Evolutionary conservation across 192 early-diverging fungal genomes (phyloP), one percentile per base, ranked within the genome.

Genomic region (Ambispora gerdemannii): DNA sequence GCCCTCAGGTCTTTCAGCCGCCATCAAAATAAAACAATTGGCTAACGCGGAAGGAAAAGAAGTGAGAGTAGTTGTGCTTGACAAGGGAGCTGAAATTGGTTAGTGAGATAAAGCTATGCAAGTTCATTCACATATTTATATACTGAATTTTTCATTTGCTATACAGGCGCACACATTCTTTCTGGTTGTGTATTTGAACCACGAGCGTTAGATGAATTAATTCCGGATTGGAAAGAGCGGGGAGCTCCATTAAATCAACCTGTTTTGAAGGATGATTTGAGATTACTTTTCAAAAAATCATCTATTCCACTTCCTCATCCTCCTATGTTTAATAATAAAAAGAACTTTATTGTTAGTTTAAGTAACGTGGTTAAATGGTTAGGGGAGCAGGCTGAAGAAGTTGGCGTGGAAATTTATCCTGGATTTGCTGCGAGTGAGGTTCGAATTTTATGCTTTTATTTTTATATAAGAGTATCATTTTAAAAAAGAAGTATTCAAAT

Each of bases 161-260:
- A n/a, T 27, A 17, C 72, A 91, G 89, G 95, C 30, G 90, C 95
- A 19, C 97, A 99, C 77, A 99, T 88, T 38, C 81, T 99, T 10
- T 96, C 94, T 47, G 97, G 97, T 15, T 95, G 95, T 20, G 95
- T 97, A 49, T 76, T 99, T 30, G 97, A 99, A 74, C 89, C 94
- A 3, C 84, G 89, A 2, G 92, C 97, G 6, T 76, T 99, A 61
- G 83, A 96, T 71, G 97, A 99, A 80, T 80, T 99, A 72, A 94
- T 99, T 36, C 97, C 97, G 27, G 91, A 97, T 73, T 99, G 95
- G 95, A 95, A 93, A 79, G 94, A 95, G 61, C 91, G 86, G 74
- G 93, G 92, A 4, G 95, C 97, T 1, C 97, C 97, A 19, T 80
- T 99, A 36, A 88, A 93, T 77, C 88, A 89, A 65, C 94, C 92